A percentile compares a stretch with the other conserved stretches of the same genome.
These are phyloP conservation scores for Thelephora ganbajun DNA, from an alignment of 768 basidiomycete species.

Conservation along the genomic window DNA sequence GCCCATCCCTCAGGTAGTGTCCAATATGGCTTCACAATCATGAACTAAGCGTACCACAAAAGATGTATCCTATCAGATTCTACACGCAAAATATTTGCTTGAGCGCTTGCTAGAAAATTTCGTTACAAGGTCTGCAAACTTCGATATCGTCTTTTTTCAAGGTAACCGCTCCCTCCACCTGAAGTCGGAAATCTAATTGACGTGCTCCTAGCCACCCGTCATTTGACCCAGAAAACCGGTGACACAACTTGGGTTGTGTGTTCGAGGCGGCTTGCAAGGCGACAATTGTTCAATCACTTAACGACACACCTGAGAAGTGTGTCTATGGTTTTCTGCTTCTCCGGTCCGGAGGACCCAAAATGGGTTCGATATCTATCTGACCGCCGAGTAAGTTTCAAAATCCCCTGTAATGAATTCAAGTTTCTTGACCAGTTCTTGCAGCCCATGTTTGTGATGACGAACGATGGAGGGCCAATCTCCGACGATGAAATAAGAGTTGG, in stretches of 20 bases:
- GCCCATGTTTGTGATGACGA: slow-evolving; percentile 56
- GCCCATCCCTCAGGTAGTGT: slow-evolving; percentile 29
- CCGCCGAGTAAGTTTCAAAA: slow-evolving; percentile 24
- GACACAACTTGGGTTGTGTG: slow-evolving; percentile 20
- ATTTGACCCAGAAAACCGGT: slow-evolving; percentile 28
- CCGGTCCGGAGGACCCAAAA: slow-evolving; percentile 25
- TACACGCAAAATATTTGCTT: slow-evolving; percentile 43
- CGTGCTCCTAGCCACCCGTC: slow-evolving; percentile 24
- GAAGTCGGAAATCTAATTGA: background rate
- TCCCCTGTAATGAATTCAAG: background rate
- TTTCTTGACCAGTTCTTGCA: slow-evolving; percentile 15
- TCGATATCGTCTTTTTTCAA: slow-evolving; percentile 54
- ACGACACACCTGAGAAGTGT: slow-evolving; percentile 19
- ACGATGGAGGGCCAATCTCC: slow-evolving; percentile 31
- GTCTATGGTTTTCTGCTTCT: slow-evolving; percentile 29
- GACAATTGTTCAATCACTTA: slow-evolving; percentile 37
- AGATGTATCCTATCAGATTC: slow-evolving; percentile 46
- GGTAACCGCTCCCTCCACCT: slow-evolving; percentile 18
- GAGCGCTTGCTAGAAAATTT: slow-evolving; percentile 40
- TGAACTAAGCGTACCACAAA: background rate
- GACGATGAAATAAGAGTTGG: slow-evolving; percentile 10
- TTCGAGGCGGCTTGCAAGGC: slow-evolving; percentile 39
- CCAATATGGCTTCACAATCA: slow-evolving; percentile 1
- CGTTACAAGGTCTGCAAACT: slow-evolving; percentile 32
- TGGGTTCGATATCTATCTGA: slow-evolving; percentile 33